These are phyloP conservation scores for Pleurotus sapidus DNA, from an alignment of 768 basidiomycete genomes.

Conservation along the genomic window DNA sequence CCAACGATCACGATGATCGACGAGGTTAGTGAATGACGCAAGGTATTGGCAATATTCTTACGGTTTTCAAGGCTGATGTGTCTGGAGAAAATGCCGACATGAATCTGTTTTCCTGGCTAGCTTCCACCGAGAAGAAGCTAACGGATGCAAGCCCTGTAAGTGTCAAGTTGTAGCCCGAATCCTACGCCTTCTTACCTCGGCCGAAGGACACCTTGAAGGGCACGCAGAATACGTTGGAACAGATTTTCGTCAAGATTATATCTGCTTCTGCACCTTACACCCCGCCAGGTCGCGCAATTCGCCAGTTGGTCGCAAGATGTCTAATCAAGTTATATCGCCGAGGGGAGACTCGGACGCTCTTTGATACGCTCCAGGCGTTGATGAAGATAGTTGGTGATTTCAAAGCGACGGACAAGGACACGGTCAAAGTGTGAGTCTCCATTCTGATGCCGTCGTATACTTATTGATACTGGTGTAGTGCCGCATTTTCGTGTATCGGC, in stretches of 20 bases:
- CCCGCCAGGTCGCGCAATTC: slow-evolving; percentile 82
- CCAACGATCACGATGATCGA: no score
- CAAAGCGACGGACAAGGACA: slow-evolving; percentile 63
- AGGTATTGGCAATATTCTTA: not conserved
- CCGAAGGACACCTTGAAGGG: slow-evolving; percentile 65
- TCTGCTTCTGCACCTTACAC: slow-evolving; percentile 65
- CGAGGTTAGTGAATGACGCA: no score
- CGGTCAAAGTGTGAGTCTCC: slow-evolving; percentile 59
- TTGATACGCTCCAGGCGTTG: slow-evolving; percentile 81
- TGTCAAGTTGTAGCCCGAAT: slow-evolving; percentile 5
- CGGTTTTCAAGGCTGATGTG: slow-evolving; percentile 52
- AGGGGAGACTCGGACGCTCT: slow-evolving; percentile 81
- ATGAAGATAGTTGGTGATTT: slow-evolving; percentile 72
- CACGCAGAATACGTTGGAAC: slow-evolving; percentile 59
- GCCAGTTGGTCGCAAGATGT: slow-evolving; percentile 78
- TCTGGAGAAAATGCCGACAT: slow-evolving; percentile 76
- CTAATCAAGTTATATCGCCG: slow-evolving; percentile 69
- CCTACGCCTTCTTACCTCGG: slow-evolving; percentile 8
- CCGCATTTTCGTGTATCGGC: slow-evolving; percentile 83
- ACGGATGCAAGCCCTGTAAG: slow-evolving; percentile 51
- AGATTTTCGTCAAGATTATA: slow-evolving; percentile 64
- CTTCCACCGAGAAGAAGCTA: slow-evolving; percentile 58
- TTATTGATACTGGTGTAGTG: slow-evolving; percentile 39
- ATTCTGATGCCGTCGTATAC: not conserved
- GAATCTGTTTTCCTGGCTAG: slow-evolving; percentile 84